Percentiles rank a stretch among this genome's conserved stretches.
Evolutionary conservation across 805 yeast genomes (phyloP).

Genomic region (Monosporozyma aquatica): DNA sequence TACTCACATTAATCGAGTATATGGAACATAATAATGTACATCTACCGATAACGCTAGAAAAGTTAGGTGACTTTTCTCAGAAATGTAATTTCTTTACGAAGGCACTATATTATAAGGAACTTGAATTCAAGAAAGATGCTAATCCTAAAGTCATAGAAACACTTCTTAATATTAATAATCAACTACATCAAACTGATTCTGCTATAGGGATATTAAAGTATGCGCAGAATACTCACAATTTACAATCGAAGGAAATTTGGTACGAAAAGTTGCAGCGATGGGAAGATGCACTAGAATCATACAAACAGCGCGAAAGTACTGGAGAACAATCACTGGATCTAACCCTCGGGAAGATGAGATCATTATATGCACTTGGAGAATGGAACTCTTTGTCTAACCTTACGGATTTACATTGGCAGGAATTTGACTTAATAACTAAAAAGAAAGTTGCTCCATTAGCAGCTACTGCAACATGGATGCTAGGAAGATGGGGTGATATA

Average conservation of each 20-base stretch:
- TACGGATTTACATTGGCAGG: constrained; percentile 79
- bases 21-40: constrained; percentile 97
- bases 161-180: constrained; percentile 84
- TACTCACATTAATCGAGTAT: constrained; percentile 84
- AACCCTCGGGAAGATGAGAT: constrained; percentile 96
- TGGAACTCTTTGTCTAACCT: constrained; percentile 88
- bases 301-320: constrained; percentile 60
- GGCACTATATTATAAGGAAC: constrained; percentile 89
- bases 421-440: constrained; percentile 60
- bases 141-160: constrained; percentile 87
- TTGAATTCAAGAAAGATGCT: constrained; percentile 90
- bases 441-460: constrained; percentile 92
- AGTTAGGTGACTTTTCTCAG: constrained; percentile 86
- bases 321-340: constrained; percentile 65
- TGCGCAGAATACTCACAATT: constrained; percentile 82
- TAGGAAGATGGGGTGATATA: constrained; percentile 95
- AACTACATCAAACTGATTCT: constrained; percentile 92
- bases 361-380: constrained; percentile 96
- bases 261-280: constrained; percentile 92
- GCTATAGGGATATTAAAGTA: constrained; percentile 94
- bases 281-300: constrained; percentile 95
- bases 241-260: constrained; percentile 95
- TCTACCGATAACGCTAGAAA: constrained; percentile 81
- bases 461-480: constrained; percentile 98
- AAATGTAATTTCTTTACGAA: constrained; percentile 96